Percentiles rank a stretch among this genome's conserved stretches.
Conservation (phyloP, 352 stramenopile genomes). For the Globisporangium canariense region DNA sequence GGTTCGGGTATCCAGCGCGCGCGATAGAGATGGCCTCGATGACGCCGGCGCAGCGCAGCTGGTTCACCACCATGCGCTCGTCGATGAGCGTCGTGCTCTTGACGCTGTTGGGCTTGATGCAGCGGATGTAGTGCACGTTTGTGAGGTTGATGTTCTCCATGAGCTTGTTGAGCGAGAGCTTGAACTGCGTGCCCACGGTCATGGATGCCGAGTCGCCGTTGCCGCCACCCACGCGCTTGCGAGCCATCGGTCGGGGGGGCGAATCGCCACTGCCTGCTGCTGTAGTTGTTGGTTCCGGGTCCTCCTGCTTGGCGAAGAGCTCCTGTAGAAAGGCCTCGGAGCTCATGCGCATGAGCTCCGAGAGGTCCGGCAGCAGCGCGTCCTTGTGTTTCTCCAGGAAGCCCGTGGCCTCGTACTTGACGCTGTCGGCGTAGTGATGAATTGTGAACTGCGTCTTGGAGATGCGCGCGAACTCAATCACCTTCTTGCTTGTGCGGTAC, state of each 20-base stretch:
- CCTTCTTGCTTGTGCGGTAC: slow-evolving; percentile 44
- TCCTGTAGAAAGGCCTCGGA: slow-evolving; percentile 44
- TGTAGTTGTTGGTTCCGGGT: slow-evolving; percentile 22
- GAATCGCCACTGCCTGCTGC: slow-evolving; percentile 9
- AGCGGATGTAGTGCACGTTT: slow-evolving; percentile 43
- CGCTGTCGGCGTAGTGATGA: slow-evolving; percentile 91
- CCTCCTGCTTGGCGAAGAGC: slow-evolving; percentile 52
- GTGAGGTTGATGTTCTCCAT: slow-evolving; percentile 77
- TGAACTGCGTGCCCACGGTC: slow-evolving; percentile 83
- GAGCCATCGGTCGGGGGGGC: slow-evolving; percentile 14
- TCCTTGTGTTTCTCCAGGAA: slow-evolving; percentile 97
- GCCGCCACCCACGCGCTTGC: slow-evolving; percentile 25
- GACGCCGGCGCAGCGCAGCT: slow-evolving; percentile 77
- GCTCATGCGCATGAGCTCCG: slow-evolving; percentile 61
- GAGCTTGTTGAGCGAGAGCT: slow-evolving; percentile 56
- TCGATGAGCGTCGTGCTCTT: slow-evolving; percentile 66
- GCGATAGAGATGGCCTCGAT: slow-evolving; percentile 79
- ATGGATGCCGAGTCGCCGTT: slow-evolving; percentile 22
- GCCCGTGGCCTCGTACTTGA: slow-evolving; percentile 88
- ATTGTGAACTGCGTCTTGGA: slow-evolving; percentile 89
- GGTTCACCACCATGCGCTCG: slow-evolving; percentile 69
- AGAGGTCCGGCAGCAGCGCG: slow-evolving; percentile 90
- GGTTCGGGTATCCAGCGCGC: slow-evolving; percentile 76
- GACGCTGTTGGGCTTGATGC: slow-evolving; percentile 45
- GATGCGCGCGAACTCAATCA: slow-evolving; percentile 69